phyloP scores from a whole-genome alignment of 768 basidiomycete species.

The Termitomyces sp. region DNA sequence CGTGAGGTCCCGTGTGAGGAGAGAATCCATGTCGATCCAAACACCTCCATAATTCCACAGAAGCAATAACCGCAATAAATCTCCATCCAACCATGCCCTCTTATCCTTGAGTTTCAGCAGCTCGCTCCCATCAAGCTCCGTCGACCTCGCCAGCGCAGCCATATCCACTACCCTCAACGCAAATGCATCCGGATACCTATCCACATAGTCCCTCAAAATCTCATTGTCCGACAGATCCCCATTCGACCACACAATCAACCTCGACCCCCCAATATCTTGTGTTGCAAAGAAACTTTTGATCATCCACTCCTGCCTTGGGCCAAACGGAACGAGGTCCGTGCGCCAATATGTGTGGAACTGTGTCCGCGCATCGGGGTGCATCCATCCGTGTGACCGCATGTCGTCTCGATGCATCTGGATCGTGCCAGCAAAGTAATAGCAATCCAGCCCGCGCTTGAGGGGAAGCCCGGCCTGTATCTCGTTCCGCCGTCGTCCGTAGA shows the following conservation, averaged over 20 bases:
- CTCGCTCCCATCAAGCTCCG: conserved; percentile 63
- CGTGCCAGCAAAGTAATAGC: conserved; percentile 89
- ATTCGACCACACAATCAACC: conserved; percentile 89
- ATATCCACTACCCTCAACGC: conserved; percentile 68
- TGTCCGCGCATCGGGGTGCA: conserved; percentile 40
- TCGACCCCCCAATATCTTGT: conserved; percentile 59
- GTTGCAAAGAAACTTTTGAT: conserved; percentile 93
- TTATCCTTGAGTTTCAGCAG: conserved; percentile 58
- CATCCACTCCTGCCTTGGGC: conserved; percentile 81
- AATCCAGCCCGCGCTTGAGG: conserved; percentile 78
- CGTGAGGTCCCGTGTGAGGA: conserved; percentile 81
- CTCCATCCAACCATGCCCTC: conserved; percentile 94
- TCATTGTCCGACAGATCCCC: conserved; percentile 56
- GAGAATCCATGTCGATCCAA: conserved; percentile 97
- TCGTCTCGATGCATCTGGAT: conserved; percentile 35
- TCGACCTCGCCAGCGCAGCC: conserved; percentile 59
- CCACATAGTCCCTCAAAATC: conserved; percentile 55
- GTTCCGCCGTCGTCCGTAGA: conserved; percentile 60
- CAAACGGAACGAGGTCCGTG: conserved; percentile 78
- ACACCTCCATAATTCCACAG: conserved; percentile 90
- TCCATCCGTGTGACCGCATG: conserved; percentile 10
- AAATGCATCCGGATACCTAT: conserved; percentile 65
- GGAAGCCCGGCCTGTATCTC: conserved; percentile 79
- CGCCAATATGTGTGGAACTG: conserved; percentile 95
- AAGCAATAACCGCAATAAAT: conserved; percentile 81